Evolutionary conservation across 176 grass and related monocot species (phyloP).

Genomic region (Oryza meridionalis): DNA sequence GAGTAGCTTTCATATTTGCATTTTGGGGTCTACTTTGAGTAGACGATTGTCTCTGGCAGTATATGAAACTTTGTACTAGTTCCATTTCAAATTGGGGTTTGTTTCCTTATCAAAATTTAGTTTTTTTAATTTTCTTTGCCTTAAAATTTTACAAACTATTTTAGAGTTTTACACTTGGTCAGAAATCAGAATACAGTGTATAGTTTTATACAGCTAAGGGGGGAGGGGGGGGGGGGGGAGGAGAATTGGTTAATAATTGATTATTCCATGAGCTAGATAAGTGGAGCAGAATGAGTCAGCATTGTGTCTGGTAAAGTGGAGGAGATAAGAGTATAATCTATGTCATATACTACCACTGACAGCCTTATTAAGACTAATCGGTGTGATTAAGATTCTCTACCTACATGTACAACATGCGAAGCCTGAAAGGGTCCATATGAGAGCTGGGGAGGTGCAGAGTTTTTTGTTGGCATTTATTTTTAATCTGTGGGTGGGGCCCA

Average conservation of each 20-base stretch:
- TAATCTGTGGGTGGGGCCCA: neutral
- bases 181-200: neutral
- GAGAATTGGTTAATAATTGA: neutral
- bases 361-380: constrained; percentile 6
- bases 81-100: neutral
- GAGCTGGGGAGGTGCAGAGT: neutral
- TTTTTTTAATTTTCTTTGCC: neutral
- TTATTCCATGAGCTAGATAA: neutral
- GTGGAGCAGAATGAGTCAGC: constrained; percentile 31
- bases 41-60: neutral
- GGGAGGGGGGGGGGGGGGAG: too few species aligned
- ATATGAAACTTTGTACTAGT: neutral
- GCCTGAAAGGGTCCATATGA: constrained; percentile 11
- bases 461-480: constrained; percentile 21
- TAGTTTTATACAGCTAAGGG: neutral
- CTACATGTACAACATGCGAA: constrained; percentile 41
- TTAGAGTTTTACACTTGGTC: neutral
- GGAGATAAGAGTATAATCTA: constrained; percentile 3
- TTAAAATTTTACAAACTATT: neutral
- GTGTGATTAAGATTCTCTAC: constrained; percentile 44
- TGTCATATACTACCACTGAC: neutral
- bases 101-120: too few species aligned
- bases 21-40: neutral
- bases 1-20: neutral
- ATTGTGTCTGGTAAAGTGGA: constrained; percentile 15